Percentiles rank a stretch among this genome's conserved stretches.
These are phyloP conservation scores for Vigna radiata DNA, from an alignment of 306 rosid species.

Conservation along the genomic window DNA sequence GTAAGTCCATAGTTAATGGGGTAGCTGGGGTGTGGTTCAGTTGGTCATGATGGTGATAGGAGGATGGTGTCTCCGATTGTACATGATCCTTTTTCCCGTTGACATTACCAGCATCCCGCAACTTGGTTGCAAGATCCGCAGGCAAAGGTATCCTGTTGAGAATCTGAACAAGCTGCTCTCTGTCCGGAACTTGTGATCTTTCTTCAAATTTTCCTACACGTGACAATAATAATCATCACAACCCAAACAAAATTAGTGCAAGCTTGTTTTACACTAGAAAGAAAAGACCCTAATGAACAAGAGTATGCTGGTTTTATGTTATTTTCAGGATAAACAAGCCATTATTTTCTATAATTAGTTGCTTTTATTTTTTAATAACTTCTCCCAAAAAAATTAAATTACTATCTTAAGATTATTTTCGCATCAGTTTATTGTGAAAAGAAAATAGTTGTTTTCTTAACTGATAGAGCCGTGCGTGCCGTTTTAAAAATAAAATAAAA, in stretches of 20 bases:
- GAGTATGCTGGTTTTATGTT: background rate
- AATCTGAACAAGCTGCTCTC: conserved; percentile 80
- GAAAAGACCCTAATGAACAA: conserved; percentile 6
- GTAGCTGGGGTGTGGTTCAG: conserved; percentile 59
- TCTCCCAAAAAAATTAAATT: background rate
- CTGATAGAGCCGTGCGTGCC: too few relatives aligned
- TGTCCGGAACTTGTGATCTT: conserved; percentile 64
- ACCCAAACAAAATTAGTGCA: conserved; percentile 27
- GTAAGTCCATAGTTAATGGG: conserved; percentile 74
- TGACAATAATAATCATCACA: conserved; percentile 8
- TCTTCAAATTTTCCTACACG: conserved; percentile 73
- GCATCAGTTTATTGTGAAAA: background rate
- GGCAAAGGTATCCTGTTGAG: conserved; percentile 81
- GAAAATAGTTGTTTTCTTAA: background rate
- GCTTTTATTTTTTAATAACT: too few relatives aligned
- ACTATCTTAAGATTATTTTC: background rate
- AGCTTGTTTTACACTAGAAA: background rate
- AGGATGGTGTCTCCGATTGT: conserved; percentile 49
- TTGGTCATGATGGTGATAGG: conserved; percentile 52
- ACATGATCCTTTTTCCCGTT: conserved; percentile 55
- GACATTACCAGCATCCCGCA: conserved; percentile 66
- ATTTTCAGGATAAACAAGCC: background rate
- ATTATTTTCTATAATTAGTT: background rate
- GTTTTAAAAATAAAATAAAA: background rate
- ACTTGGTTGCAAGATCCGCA: conserved; percentile 75